A percentile compares a stretch with the other conserved stretches of the same genome.
Conservation (phyloP, 2,329 filamentous ascomycete genomes). For the Cladosporium sp. region DNA sequence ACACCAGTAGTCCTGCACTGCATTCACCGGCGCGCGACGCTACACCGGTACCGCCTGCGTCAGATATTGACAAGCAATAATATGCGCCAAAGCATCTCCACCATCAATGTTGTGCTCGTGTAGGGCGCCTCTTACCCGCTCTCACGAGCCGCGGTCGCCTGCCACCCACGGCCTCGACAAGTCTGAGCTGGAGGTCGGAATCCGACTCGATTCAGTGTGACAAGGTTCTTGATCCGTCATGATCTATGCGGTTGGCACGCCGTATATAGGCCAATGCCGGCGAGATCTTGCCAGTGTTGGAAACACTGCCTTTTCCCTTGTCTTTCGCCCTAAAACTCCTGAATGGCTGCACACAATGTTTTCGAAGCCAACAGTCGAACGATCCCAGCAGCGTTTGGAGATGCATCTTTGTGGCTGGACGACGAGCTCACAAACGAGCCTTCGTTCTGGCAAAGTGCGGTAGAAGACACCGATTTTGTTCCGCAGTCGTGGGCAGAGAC, state of each 20-base stretch:
- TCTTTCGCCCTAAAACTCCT: not conserved
- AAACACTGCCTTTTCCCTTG: not conserved
- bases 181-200: not conserved
- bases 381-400: not conserved
- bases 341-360: not conserved
- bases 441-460: not conserved
- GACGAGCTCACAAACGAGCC: not conserved
- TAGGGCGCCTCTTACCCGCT: not conserved
- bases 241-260: not conserved
- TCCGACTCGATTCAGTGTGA: not conserved
- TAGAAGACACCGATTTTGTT: not conserved
- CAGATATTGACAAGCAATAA: not conserved
- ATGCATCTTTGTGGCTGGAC: not conserved
- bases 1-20: not conserved
- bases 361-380: not conserved
- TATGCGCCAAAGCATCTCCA: not conserved
- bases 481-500: not conserved
- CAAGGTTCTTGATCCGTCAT: not conserved
- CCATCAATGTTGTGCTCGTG: not conserved
- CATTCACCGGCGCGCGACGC: not conserved
- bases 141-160: not conserved
- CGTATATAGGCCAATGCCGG: not conserved
- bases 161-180: not conserved
- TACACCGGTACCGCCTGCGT: not conserved
- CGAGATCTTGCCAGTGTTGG: not conserved